phyloP scores from a whole-genome alignment of 2,329 filamentous ascomycete genomes.

The Beauveria rudraprayagi region DNA sequence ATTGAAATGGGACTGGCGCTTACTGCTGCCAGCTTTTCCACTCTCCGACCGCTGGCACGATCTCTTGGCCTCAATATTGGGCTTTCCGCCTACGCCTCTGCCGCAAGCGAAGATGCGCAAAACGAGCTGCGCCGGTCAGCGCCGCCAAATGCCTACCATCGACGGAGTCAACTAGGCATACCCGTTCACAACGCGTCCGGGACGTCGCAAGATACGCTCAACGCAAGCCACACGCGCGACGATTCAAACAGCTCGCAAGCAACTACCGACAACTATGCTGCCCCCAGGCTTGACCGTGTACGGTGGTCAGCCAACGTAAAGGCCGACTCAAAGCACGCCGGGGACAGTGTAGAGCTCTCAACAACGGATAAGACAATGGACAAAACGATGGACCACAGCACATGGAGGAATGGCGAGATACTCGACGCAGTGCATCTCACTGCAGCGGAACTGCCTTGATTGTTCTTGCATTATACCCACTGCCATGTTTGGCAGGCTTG shows the following conservation, averaged over 20 bases:
- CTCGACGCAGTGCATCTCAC: not conserved
- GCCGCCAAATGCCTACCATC: not conserved
- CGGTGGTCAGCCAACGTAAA: not conserved
- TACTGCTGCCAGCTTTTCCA: slow-evolving; percentile 34
- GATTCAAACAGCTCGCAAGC: not conserved
- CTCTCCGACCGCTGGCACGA: slow-evolving; percentile 30
- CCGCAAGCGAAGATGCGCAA: not conserved
- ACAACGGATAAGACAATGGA: not conserved
- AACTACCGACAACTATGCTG: not conserved
- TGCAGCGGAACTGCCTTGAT: not conserved
- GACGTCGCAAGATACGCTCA: slow-evolving; percentile 8
- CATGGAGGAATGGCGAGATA: not conserved
- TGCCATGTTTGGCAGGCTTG: not conserved
- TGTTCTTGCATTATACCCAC: not conserved
- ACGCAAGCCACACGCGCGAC: not conserved
- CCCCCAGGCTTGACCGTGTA: not conserved
- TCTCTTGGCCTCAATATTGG: slow-evolving; percentile 3
- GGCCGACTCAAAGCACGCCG: not conserved
- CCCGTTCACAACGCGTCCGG: not conserved
- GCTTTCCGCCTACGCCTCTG: not conserved
- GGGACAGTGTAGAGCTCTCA: not conserved
- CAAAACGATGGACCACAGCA: not conserved
- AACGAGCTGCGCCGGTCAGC: not conserved
- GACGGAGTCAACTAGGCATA: not conserved
- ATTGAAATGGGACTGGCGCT: slow-evolving; percentile 37